Percentiles rank a stretch among this genome's conserved stretches.
Conservation (phyloP, 257 asterid species). For the Eustoma russellianum region DNA sequence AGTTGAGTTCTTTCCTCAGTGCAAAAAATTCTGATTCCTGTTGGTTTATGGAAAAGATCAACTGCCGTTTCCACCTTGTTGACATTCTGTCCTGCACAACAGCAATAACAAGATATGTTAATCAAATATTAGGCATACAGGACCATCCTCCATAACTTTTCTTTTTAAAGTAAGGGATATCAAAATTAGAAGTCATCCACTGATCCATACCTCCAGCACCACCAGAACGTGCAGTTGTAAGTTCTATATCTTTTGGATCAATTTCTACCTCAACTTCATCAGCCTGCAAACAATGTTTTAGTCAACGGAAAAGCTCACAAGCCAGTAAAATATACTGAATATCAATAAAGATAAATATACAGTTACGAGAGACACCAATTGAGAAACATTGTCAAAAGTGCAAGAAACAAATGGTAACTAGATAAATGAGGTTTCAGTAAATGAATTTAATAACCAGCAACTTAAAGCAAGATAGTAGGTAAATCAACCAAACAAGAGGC, state of each 20-base stretch:
- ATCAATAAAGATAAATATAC: not conserved
- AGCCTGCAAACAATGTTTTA: conserved; percentile 38
- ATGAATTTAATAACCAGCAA: not conserved
- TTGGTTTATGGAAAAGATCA: conserved; percentile 96
- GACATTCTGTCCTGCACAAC: conserved; percentile 90
- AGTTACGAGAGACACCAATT: not conserved
- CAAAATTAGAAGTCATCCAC: not conserved
- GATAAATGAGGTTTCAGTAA: too few species aligned
- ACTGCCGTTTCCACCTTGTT: conserved; percentile 99
- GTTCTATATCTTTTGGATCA: conserved; percentile 95
- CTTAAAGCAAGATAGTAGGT: conserved; percentile 4
- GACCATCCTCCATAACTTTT: not conserved
- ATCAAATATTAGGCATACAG: not conserved
- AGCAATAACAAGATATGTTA: conserved; percentile 1
- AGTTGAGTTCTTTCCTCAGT: conserved; percentile 96
- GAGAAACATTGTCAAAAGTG: not conserved
- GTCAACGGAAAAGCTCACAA: too few species aligned
- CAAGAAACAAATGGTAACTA: too few species aligned
- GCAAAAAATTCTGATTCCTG: conserved; percentile 95
- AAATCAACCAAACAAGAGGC: conserved; percentile 3
- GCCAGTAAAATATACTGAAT: not conserved
- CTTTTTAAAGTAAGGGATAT: not conserved
- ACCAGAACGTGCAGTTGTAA: conserved; percentile 94
- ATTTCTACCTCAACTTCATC: conserved; percentile 99
- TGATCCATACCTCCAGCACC: conserved; percentile 92